phyloP scores from a whole-genome alignment of 768 basidiomycete genomes.

The Lentinula detonsa region DNA sequence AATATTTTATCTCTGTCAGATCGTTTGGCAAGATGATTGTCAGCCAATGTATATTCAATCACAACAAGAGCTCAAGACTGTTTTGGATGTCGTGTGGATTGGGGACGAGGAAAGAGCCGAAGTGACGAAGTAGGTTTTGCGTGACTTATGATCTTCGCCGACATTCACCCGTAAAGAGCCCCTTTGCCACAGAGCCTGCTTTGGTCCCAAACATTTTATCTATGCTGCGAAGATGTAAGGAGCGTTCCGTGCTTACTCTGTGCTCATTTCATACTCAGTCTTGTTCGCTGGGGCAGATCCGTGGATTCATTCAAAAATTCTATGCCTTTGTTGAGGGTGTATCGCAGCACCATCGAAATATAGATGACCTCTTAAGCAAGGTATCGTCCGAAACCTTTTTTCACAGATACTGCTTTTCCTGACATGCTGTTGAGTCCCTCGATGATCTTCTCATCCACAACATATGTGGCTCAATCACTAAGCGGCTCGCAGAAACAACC shows the following conservation, averaged over 20 bases:
- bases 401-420: not conserved
- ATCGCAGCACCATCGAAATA: conserved; percentile 83
- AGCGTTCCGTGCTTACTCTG: not conserved
- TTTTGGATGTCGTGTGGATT: conserved; percentile 84
- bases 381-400: conserved; percentile 30
- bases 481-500: conserved; percentile 66
- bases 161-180: conserved; percentile 32
- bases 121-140: conserved; percentile 42
- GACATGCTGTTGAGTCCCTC: conserved; percentile 55
- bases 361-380: conserved; percentile 87
- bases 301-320: conserved; percentile 88
- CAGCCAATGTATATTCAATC: conserved; percentile 75
- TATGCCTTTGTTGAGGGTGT: conserved; percentile 96
- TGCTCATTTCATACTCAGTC: not conserved
- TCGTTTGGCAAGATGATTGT: conserved; percentile 82
- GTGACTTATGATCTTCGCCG: not conserved
- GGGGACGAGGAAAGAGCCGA: conserved; percentile 56
- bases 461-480: conserved; percentile 71
- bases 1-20: conserved; percentile 35
- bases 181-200: conserved; percentile 70
- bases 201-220: conserved; percentile 93
- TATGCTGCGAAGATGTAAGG: conserved; percentile 85
- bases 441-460: conserved; percentile 74
- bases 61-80: conserved; percentile 56
- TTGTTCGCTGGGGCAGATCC: conserved; percentile 45